phyloP scores from a whole-genome alignment of 2,329 filamentous ascomycete genomes.

The Phaeosphaeria sp. region DNA sequence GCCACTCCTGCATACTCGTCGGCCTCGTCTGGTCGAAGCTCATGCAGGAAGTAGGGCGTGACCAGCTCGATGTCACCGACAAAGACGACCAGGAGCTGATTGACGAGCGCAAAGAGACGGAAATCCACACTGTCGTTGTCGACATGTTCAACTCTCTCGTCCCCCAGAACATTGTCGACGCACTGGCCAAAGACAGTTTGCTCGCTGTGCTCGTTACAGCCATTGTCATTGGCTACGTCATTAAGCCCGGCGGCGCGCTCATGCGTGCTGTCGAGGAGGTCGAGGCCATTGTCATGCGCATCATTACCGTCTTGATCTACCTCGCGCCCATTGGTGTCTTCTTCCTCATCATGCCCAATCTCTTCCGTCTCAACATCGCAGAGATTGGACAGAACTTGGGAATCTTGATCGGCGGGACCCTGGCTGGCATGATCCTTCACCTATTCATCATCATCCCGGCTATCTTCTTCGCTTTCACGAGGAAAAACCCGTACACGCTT shows the following conservation, averaged over 20 bases:
- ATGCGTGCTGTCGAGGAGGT: slow-evolving; percentile 56
- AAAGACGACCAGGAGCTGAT: slow-evolving; percentile 42
- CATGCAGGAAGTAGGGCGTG: slow-evolving; percentile 50
- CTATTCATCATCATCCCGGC: slow-evolving; percentile 56
- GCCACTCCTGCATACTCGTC: slow-evolving; percentile 56
- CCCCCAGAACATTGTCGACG: slow-evolving; percentile 57
- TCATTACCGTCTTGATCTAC: slow-evolving; percentile 59
- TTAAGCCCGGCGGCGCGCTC: slow-evolving; percentile 52
- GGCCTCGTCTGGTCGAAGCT: slow-evolving; percentile 57
- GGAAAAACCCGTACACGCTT: slow-evolving; percentile 57
- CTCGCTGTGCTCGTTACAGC: slow-evolving; percentile 57
- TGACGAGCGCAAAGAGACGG: slow-evolving; percentile 43
- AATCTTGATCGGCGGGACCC: slow-evolving; percentile 56
- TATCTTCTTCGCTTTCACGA: slow-evolving; percentile 39
- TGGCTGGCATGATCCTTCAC: slow-evolving; percentile 58
- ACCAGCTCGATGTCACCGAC: slow-evolving; percentile 38
- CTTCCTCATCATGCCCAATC: slow-evolving; percentile 61
- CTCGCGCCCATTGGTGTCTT: slow-evolving; percentile 61
- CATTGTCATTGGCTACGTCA: slow-evolving; percentile 56
- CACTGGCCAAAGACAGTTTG: slow-evolving; percentile 56
- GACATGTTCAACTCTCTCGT: slow-evolving; percentile 60
- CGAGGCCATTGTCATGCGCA: slow-evolving; percentile 55
- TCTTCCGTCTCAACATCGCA: slow-evolving; percentile 58
- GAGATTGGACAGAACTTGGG: slow-evolving; percentile 60
- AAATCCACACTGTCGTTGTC: slow-evolving; percentile 54